Conservation (phyloP, 1,284 basidiomycete species). For the Xerocomus amazonicus region DNA sequence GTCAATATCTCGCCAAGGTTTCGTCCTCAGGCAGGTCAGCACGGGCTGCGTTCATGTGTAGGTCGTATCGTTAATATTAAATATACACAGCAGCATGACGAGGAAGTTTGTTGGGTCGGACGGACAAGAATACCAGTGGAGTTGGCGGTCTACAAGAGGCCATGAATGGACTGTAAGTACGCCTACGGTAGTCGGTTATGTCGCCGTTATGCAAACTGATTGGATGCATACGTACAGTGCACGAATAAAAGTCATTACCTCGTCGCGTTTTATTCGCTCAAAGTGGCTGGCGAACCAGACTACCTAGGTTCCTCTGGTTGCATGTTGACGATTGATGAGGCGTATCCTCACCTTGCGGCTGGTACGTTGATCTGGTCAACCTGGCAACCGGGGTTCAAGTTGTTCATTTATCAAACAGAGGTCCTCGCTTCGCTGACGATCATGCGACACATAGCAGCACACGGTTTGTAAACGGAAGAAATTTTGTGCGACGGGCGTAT, state of each 20-base stretch:
- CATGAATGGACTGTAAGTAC: slow-evolving; percentile 59
- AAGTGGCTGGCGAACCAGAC: slow-evolving; percentile 50
- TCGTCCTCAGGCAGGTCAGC: slow-evolving; percentile 40
- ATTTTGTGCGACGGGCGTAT: not conserved
- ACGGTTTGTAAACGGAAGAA: slow-evolving; percentile 38
- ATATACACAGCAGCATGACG: slow-evolving; percentile 36
- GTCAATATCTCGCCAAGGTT: slow-evolving; percentile 46
- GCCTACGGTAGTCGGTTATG: not conserved
- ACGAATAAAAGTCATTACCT: slow-evolving; percentile 47
- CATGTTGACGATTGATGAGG: slow-evolving; percentile 60
- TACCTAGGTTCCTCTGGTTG: slow-evolving; percentile 55
- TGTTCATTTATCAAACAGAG: slow-evolving; percentile 37
- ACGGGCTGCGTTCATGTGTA: slow-evolving; percentile 3
- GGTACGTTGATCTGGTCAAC: slow-evolving; percentile 35
- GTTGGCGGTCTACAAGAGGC: slow-evolving; percentile 41
- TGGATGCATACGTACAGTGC: slow-evolving; percentile 40
- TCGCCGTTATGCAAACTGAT: slow-evolving; percentile 1
- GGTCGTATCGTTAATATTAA: slow-evolving; percentile 2
- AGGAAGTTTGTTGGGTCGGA: slow-evolving; percentile 57
- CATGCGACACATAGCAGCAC: slow-evolving; percentile 60
- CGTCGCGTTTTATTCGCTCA: slow-evolving; percentile 58
- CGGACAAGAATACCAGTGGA: slow-evolving; percentile 58
- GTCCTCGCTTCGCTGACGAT: slow-evolving; percentile 57
- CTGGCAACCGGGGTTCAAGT: slow-evolving; percentile 1
- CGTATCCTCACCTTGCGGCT: slow-evolving; percentile 49